phyloP scores from a whole-genome alignment of 805 yeast species.

The Ogataea chonburiensis region DNA sequence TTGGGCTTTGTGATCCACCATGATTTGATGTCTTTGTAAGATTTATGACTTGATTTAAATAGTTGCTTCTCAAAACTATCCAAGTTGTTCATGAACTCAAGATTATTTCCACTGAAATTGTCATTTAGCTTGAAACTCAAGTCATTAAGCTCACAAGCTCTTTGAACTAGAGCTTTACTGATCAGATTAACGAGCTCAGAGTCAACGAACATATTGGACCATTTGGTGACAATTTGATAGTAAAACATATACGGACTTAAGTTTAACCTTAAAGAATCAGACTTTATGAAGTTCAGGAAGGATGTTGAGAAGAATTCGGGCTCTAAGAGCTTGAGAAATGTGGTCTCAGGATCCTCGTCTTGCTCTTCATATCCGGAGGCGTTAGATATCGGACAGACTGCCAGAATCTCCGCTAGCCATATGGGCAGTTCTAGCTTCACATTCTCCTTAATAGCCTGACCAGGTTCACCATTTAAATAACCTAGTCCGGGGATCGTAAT shows the following conservation, averaged over 20 bases:
- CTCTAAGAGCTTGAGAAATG: conserved; percentile 63
- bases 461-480: conserved; percentile 76
- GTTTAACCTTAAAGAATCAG: conserved; percentile 41
- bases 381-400: conserved; percentile 41
- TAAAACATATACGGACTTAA: conserved; percentile 38
- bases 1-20: conserved; percentile 23
- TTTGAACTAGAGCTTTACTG: conserved; percentile 51
- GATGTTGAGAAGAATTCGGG: conserved; percentile 68
- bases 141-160: conserved; percentile 73
- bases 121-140: conserved; percentile 47
- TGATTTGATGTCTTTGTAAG: conserved; percentile 28
- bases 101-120: conserved; percentile 28
- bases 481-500: conserved; percentile 85
- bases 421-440: conserved; percentile 76
- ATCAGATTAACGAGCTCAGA: conserved; percentile 51
- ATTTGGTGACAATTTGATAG: conserved; percentile 67
- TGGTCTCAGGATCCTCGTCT: conserved; percentile 35
- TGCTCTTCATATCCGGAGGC: conserved; percentile 32
- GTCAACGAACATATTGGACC: conserved; percentile 75
- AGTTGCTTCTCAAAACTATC: conserved; percentile 75
- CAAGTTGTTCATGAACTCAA: conserved; percentile 57
- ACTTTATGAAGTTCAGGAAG: conserved; percentile 79
- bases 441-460: conserved; percentile 53
- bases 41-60: conserved; percentile 51
- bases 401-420: conserved; percentile 84